These are phyloP conservation scores for Leccinum imitatum DNA, from an alignment of 768 basidiomycete genomes.

Conservation along the genomic window DNA sequence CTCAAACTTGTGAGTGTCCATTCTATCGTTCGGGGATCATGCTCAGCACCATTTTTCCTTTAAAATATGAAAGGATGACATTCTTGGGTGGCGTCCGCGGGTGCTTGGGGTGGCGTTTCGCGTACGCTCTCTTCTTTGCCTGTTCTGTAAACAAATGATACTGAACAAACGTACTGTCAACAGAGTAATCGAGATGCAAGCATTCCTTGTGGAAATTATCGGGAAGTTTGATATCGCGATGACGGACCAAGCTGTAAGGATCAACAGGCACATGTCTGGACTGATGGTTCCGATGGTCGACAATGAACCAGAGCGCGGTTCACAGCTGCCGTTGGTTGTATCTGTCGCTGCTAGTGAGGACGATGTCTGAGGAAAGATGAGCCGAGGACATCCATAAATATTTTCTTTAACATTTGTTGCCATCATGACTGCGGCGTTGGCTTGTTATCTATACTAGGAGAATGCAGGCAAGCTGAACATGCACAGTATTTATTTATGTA, in stretches of 20 bases:
- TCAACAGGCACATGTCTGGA: conserved; percentile 25
- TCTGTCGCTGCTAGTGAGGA: neutral
- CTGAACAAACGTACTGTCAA: neutral
- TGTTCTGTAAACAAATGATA: neutral
- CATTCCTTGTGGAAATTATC: conserved; percentile 43
- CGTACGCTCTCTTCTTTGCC: neutral
- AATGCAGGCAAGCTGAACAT: too few relatives aligned
- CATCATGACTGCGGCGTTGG: neutral
- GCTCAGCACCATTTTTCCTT: neutral
- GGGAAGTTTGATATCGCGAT: conserved; percentile 50
- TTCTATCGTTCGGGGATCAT: neutral
- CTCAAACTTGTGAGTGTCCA: conserved; percentile 26
- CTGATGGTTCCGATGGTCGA: conserved; percentile 35
- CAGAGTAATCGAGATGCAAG: neutral
- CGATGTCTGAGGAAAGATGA: neutral
- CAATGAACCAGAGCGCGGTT: conserved; percentile 28
- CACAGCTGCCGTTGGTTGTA: conserved; percentile 25
- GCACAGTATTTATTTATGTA: neutral
- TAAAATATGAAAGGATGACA: conserved; percentile 7
- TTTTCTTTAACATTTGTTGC: neutral
- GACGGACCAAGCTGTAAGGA: conserved; percentile 12
- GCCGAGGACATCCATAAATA: neutral
- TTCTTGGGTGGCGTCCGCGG: conserved; percentile 21
- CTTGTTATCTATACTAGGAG: too few relatives aligned
- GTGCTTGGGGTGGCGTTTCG: conserved; percentile 23